Base-by-base conservation (phyloP, 108 stramenopile genomes). In the Pseudonitzschia multistriata region DNA sequence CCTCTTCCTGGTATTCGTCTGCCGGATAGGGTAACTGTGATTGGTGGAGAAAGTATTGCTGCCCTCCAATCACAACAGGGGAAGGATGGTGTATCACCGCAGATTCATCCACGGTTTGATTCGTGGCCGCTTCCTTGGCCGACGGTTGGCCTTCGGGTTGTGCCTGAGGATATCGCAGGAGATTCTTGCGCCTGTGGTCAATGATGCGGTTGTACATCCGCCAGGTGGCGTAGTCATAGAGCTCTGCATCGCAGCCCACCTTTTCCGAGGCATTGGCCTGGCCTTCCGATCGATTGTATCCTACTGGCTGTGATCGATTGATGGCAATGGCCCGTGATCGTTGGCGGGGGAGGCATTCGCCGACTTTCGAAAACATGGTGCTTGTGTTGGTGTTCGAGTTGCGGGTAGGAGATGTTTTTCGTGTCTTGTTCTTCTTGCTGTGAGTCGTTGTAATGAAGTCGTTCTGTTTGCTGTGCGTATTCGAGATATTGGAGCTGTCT, bases 121-220 rank as follows among this genome's bases (percentile, higher is more conserved):
- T 42, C 13, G 40, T 10, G 40, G 13, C 7, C 10, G 40, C 40
- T 42, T 42, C 10, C 7, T 42, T 42, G 40, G 40, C 7, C 13
- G 40, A 42, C 7, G 10, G 40, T 42, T 13, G 40, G 40, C 40
- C 13, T 7, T 42, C 10, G 7, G 7, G 50, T 25, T 52, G 50
- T 25, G 21, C 15, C 50, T 52, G 50, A 4, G 2, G 2, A 19
- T 52, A 8, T 52, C 50, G 50, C 50, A 25, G 22, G 15, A 25
- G 66, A 45, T 68, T 45, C 24, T 59, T 74, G 13, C 59, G 63
- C 13, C 79, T 24, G 36, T 79, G 68, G 42, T 68, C 63, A 50
- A 71, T 50, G 28, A 79, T 79, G 17, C 73, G 79, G 52, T 74
- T 66, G 69, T 79, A 79, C 79, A 79, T 79, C 40, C 68, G 60